Percentiles rank a stretch among this genome's conserved stretches.
These are phyloP conservation scores for Pseudovirgaria hyperparasitica DNA, from an alignment of 2,329 filamentous ascomycete species.

Conservation along the genomic window DNA sequence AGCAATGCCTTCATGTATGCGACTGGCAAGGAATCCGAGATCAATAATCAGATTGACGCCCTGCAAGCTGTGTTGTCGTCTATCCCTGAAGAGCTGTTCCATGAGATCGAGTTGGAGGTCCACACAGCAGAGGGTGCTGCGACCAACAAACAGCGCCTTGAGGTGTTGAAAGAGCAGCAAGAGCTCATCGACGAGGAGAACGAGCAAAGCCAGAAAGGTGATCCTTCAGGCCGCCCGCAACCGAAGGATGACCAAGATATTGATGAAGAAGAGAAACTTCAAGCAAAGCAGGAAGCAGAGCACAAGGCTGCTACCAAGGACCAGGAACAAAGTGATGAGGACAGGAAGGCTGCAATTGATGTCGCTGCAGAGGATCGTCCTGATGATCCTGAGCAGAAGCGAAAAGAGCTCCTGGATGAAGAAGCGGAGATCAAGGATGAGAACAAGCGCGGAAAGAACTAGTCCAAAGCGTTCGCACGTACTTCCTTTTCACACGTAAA, in stretches of 20 bases:
- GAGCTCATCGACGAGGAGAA: conserved; percentile 97
- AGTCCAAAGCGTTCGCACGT: too few relatives aligned
- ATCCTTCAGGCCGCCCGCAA: conserved; percentile 60
- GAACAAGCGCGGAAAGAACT: too few relatives aligned
- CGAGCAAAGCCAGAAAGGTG: conserved; percentile 66
- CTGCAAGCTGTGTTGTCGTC: conserved; percentile 84
- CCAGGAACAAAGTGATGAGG: too few relatives aligned
- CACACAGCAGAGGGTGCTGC: conserved; percentile 93
- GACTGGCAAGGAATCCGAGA: conserved; percentile 70
- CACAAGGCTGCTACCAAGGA: conserved; percentile 3
- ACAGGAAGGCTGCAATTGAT: too few relatives aligned
- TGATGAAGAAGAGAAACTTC: conserved; percentile 77
- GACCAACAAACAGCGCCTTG: conserved; percentile 96
- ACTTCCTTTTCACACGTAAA: too few relatives aligned
- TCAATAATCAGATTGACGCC: conserved; percentile 82
- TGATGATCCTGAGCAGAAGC: too few relatives aligned
- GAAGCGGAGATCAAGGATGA: too few relatives aligned
- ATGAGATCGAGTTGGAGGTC: conserved; percentile 97
- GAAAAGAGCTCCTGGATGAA: too few relatives aligned
- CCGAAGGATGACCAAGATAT: conserved; percentile 85
- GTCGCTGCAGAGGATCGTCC: too few relatives aligned
- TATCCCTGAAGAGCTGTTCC: conserved; percentile 96
- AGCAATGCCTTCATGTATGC: conserved; percentile 98
- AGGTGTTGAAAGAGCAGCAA: conserved; percentile 96
- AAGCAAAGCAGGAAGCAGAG: conserved; percentile 7